phyloP scores from a whole-genome alignment of 768 basidiomycete genomes.

The Lentinula sp. region DNA sequence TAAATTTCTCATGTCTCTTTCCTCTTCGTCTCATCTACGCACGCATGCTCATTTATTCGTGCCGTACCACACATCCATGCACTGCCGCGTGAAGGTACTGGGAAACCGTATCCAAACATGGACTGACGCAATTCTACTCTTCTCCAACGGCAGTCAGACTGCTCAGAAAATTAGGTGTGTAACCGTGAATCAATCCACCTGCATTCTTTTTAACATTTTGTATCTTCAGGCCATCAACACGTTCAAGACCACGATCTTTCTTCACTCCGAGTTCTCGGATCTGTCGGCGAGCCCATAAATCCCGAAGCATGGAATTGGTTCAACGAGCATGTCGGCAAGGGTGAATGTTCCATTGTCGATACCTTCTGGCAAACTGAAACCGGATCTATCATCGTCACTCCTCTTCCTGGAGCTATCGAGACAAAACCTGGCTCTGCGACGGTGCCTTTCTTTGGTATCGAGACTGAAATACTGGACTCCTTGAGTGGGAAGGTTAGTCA shows the following conservation, averaged over 20 bases:
- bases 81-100: constrained; percentile 57
- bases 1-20: neutral
- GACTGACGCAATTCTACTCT: constrained; percentile 94
- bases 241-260: constrained; percentile 79
- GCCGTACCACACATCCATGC: no score
- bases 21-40: neutral
- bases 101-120: constrained; percentile 90
- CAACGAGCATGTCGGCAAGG: constrained; percentile 87
- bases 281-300: constrained; percentile 97
- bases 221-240: constrained; percentile 74
- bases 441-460: constrained; percentile 96
- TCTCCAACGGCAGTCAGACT: constrained; percentile 94
- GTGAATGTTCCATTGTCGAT: constrained; percentile 89
- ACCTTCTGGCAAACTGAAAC: constrained; percentile 95
- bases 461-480: constrained; percentile 84
- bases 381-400: constrained; percentile 90
- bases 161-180: constrained; percentile 44
- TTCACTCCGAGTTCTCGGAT: constrained; percentile 81
- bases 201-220: neutral
- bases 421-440: constrained; percentile 97
- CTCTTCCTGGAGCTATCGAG: constrained; percentile 92
- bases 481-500: constrained; percentile 55
- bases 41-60: no score
- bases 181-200: neutral
- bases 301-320: constrained; percentile 99